Conservation (phyloP, 805 yeast genomes). For the Scheffersomyces coipomensis region DNA sequence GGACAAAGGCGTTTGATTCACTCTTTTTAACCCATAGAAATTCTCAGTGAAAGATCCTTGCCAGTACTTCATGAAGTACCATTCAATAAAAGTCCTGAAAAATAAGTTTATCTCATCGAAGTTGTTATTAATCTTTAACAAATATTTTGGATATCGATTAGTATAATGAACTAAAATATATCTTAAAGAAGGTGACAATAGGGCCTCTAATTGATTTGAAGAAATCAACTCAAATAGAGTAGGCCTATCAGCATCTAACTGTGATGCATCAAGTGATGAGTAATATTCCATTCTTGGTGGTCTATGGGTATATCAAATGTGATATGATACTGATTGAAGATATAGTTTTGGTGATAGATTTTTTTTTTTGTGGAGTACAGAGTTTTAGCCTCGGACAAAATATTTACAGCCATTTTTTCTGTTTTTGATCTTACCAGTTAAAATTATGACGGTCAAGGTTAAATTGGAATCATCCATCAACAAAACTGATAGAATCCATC, state of each 20-base stretch:
- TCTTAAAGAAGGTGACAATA: slow-evolving; percentile 79
- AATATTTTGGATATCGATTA: slow-evolving; percentile 67
- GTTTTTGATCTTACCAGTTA: too few relatives aligned
- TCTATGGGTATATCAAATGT: neutral
- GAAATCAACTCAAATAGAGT: slow-evolving; percentile 88
- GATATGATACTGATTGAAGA: neutral
- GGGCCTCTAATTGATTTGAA: slow-evolving; percentile 69
- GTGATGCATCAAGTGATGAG: slow-evolving; percentile 73
- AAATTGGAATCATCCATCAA: too few relatives aligned
- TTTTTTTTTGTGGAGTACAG: neutral
- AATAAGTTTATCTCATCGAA: slow-evolving; percentile 76
- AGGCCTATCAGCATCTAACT: slow-evolving; percentile 73
- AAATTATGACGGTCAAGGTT: too few relatives aligned
- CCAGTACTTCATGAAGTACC: slow-evolving; percentile 67
- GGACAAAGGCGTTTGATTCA: slow-evolving; percentile 36
- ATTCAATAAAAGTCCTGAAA: slow-evolving; percentile 65
- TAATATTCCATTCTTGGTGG: slow-evolving; percentile 66
- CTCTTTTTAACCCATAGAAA: slow-evolving; percentile 84
- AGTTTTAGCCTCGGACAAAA: neutral
- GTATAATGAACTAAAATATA: slow-evolving; percentile 81
- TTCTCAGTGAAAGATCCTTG: slow-evolving; percentile 88
- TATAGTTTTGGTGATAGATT: neutral
- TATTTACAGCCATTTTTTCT: too few relatives aligned
- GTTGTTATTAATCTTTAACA: slow-evolving; percentile 58
- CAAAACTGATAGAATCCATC: too few relatives aligned